Conservation (phyloP, 2,329 filamentous ascomycete genomes). For the Nannizziopsis barbatae region DNA sequence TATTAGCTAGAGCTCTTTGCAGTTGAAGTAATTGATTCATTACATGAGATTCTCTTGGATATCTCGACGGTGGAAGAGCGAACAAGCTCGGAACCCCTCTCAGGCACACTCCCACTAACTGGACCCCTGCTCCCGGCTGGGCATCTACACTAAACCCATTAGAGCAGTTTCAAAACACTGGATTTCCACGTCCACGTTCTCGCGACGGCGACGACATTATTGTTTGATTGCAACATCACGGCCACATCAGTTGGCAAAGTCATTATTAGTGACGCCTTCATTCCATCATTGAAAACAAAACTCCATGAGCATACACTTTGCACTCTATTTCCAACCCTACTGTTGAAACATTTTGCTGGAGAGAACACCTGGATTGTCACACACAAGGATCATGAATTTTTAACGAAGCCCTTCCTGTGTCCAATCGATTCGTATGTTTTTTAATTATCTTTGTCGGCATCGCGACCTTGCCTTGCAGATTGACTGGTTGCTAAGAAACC, state of each 20-base stretch:
- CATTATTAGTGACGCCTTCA: neutral
- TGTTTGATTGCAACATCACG: neutral
- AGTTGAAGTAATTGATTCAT: too few relatives aligned
- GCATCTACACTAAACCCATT: constrained; percentile 5
- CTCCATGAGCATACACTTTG: too few relatives aligned
- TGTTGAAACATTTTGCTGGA: too few relatives aligned
- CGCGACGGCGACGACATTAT: neutral
- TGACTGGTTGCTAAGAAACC: constrained; percentile 30
- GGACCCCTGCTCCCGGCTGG: neutral
- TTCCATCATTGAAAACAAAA: too few relatives aligned
- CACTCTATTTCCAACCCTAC: too few relatives aligned
- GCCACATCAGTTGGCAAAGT: neutral
- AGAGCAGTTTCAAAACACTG: constrained; percentile 8
- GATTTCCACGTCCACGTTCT: neutral
- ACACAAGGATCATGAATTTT: constrained; percentile 8
- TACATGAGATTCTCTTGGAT: too few relatives aligned
- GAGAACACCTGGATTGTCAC: too few relatives aligned
- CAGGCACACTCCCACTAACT: neutral
- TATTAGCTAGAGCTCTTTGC: too few relatives aligned
- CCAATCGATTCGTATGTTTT: constrained; percentile 25
- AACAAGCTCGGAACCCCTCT: neutral
- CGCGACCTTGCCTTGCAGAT: constrained; percentile 31
- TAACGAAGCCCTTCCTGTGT: constrained; percentile 3
- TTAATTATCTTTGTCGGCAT: constrained; percentile 28
- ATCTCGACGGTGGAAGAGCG: too few relatives aligned